phyloP scores from a whole-genome alignment of 441 rosid species.

The Adansonia madagascariensis region DNA sequence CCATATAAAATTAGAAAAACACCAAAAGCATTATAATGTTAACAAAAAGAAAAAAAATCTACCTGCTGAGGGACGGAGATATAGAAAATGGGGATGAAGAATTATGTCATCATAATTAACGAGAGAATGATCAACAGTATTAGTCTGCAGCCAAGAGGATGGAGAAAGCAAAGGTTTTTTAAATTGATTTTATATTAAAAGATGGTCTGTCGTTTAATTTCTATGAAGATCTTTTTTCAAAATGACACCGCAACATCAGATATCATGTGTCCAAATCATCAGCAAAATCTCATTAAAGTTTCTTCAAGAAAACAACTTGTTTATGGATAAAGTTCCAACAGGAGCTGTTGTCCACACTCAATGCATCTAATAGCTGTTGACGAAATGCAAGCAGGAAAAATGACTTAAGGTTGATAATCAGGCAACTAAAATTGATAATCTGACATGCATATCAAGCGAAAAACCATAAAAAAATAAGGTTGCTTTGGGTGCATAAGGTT shows the following conservation, averaged over 20 bases:
- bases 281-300: not conserved
- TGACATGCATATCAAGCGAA: not conserved
- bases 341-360: not conserved
- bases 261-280: not conserved
- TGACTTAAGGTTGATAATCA: not conserved
- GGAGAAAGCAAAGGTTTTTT: not conserved
- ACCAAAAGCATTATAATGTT: not conserved
- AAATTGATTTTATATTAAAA: not conserved
- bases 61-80: too few species aligned
- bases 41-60: not conserved
- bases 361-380: slow-evolving; percentile 1
- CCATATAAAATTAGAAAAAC: not conserved
- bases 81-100: not conserved
- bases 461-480: not conserved
- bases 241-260: not conserved
- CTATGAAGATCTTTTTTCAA: not conserved
- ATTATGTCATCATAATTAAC: not conserved
- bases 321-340: not conserved
- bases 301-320: not conserved
- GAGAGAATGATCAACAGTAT: not conserved
- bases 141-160: not conserved
- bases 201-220: not conserved
- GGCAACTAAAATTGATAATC: not conserved
- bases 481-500: not conserved
- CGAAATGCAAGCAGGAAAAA: not conserved